Percentiles rank a stretch among this genome's conserved stretches.
Evolutionary conservation across 2,329 filamentous ascomycete species (phyloP).

Genomic region (Apiospora hydei): DNA sequence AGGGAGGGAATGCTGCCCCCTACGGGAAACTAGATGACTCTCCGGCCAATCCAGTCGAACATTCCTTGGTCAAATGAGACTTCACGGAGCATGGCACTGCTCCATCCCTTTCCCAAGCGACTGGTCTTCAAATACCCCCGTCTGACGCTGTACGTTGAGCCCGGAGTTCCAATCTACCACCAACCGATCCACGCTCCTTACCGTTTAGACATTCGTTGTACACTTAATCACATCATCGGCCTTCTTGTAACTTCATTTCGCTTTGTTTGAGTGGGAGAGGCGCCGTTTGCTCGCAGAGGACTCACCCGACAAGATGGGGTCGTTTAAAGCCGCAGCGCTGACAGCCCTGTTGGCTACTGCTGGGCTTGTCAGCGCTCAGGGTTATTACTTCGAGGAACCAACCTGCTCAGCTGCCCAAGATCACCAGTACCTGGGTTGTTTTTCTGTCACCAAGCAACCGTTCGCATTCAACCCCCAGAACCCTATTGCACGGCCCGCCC

Average conservation of each 20-base stretch:
- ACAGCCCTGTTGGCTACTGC: constrained; percentile 31
- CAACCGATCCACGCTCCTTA: constrained; percentile 16
- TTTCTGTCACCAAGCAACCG: neutral
- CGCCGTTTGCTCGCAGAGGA: constrained; percentile 2
- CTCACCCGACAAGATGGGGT: constrained; percentile 33
- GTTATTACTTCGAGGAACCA: constrained; percentile 31
- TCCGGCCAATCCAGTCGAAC: neutral
- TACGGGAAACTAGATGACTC: constrained; percentile 8
- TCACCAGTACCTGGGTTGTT: constrained; percentile 21
- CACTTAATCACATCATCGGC: neutral
- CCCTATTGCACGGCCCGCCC: neutral
- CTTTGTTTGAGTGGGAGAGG: constrained; percentile 10
- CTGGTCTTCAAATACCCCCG: constrained; percentile 33
- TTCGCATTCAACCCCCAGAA: neutral
- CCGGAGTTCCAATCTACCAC: neutral
- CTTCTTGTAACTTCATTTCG: constrained; percentile 23
- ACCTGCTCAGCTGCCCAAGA: constrained; percentile 26
- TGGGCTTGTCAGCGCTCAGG: constrained; percentile 31
- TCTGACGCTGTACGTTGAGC: neutral
- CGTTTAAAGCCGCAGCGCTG: constrained; percentile 33
- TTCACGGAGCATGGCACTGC: neutral
- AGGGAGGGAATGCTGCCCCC: constrained; percentile 30
- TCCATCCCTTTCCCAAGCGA: constrained; percentile 7
- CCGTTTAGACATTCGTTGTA: neutral
- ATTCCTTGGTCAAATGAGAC: constrained; percentile 12